Conservation (phyloP, 2,329 filamentous ascomycete species). For the Reticulascus tulasneorum region DNA sequence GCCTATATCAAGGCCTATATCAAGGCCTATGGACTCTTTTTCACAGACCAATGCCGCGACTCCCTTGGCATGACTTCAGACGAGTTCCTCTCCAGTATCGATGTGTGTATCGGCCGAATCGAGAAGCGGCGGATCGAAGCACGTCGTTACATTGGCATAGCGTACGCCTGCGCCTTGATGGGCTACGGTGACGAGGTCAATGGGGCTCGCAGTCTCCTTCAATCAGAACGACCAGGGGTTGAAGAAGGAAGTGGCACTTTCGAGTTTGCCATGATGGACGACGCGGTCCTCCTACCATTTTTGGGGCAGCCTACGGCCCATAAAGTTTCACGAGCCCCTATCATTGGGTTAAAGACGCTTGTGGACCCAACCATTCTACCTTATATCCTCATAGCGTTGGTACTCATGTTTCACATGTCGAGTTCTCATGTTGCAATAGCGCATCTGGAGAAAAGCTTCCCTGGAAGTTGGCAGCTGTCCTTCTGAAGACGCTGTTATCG, state of each 20-base stretch:
- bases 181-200: constrained; percentile 47
- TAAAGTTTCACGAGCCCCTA: too few relatives aligned
- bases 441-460: constrained; percentile 43
- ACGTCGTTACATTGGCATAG: constrained; percentile 54
- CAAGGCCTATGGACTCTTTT: not conserved
- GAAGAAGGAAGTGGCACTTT: not conserved
- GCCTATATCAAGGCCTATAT: too few relatives aligned
- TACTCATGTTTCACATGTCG: constrained; percentile 50
- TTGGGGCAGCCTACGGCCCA: too few relatives aligned
- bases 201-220: too few relatives aligned
- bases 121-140: constrained; percentile 48
- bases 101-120: constrained; percentile 50
- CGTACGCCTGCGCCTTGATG: constrained; percentile 49
- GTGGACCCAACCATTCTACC: constrained; percentile 57
- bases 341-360: too few relatives aligned
- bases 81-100: constrained; percentile 50
- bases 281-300: not conserved
- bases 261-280: not conserved
- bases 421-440: constrained; percentile 36
- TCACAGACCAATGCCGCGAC: too few relatives aligned
- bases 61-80: too few relatives aligned
- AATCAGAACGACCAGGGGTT: too few relatives aligned
- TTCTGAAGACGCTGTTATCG: constrained; percentile 32
- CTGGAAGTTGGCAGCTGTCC: constrained; percentile 45
- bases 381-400: constrained; percentile 59